Base-by-base conservation (phyloP, 108 stramenopile species). In the Nitzschia sp. region DNA sequence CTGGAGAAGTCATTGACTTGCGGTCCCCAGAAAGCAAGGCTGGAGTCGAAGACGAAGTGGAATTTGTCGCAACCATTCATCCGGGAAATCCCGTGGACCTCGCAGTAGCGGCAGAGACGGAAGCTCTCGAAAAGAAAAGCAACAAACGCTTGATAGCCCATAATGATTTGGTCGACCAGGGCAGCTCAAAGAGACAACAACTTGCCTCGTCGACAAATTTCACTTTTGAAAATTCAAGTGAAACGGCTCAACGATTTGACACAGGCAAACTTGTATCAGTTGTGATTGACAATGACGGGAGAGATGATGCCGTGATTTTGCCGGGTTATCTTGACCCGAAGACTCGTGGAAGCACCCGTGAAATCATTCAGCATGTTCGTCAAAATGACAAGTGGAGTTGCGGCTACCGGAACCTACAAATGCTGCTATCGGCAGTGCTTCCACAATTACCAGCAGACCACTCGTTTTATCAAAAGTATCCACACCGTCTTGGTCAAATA, bases 341-440 rank as follows among this genome's bases (percentile, higher is more conserved):
- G 27, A 57, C 4, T 2, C 4, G 31, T 18, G 27, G 13, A 32
- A 57, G n/a, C 5, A 17, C 30, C 31, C 2, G 27, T 30, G 30
- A 25, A 4, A 46, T 62, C 26, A 27, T 51, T 6, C 64, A 56
- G 33, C 72, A 73, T 53, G 82, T 80, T 26, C 85, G 80, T 70
- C 93, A 94, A 66, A 75, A 73, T 18, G 93, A 94, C 64, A 75
- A 81, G 26, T 91, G 87, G 87, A 83, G 79, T 38, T 94, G 93
- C 75, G 93, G 93, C 0, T 91, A 76, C 56, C 88, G 90, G 2
- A 94, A 91, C 46, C 57, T 85, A 15, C 93, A 94, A 81, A 90
- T 94, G 90, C 31, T 91, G 28, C 59, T 94, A 15, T 74, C 82
- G 19, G 64, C 83, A 18, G 34, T 94, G 48, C 34, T 88, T 17